Evolutionary conservation across 169 alveolate species (phyloP), one percentile per base, ranked within the genome.

Genomic region (Plasmodium relictum): DNA sequence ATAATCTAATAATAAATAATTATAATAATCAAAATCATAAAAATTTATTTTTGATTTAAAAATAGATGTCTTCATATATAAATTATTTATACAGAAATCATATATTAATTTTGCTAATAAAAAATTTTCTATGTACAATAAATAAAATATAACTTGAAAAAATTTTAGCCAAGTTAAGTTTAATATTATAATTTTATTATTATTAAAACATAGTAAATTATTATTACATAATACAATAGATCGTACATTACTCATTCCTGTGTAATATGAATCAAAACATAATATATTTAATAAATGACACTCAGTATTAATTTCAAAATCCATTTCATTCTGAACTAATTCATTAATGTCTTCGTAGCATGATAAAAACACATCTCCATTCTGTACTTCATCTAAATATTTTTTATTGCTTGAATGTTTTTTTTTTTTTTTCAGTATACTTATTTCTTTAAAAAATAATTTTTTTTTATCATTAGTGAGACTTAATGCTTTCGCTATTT

Each of bases 121-220:
- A 5, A 41, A 20, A 72, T 83, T 59, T n/a, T 68, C 52, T 62
- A 69, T 20, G 58, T 54, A 61, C 26, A 83, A 18, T 70, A 83
- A 42, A 62, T 41, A 69, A 69, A 83, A 68, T 41, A 83, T 68
- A 18, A 31, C 85, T 45, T 26, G 26, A 14, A 83, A 52, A 20
- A 83, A 83, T 56, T 69, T 66, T 41, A 83, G 6, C 91, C 91
- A 83, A 7, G 68, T 48, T 54, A 83, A 83, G 45, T 83, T 61
- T 26, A 83, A n/a, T 37, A 68, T 48, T n/a, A 69, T 42, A 5
- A 83, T 50, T 41, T 83, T 70, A 1, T 54, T 73, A 68, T 37
- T 62, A 22, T 62, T 83, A 48, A 83, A 83, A 14, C 91, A 83
- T 26, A 83, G 45, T 31, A 83, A 24, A 61, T 20, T 83, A 48